Base-by-base conservation (phyloP, 2,329 filamentous ascomycete genomes). In the Alternaria panax region DNA sequence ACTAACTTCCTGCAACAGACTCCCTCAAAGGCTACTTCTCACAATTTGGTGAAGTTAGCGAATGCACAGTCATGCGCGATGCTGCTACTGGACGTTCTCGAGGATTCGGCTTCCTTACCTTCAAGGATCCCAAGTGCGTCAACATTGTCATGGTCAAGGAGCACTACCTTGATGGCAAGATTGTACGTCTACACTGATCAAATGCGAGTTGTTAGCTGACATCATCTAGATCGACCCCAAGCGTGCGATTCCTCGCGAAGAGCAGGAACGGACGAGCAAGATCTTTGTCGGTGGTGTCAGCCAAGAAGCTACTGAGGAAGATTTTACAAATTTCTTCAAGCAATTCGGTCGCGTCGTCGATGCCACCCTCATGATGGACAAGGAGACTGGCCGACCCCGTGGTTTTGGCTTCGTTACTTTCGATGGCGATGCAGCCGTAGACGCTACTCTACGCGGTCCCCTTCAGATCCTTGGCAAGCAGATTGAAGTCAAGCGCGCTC, bases 141-240 rank as follows among this genome's bases (percentile, higher is more conserved):
- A 99, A 99, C 77, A 96, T 93, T 68, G 95, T 99, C 65, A 99
- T 99, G 95, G 95, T 99, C 64, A 99, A 99, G 81, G 95, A 99
- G 78, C 95, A 99, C 79, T 96, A 94, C 71, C 86, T 99, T 22
- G 95, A 99, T 76, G 95, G 95, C 63, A 99, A 99, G 80, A 97
- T 99, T 79, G 95, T 98, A 86, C 83, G 92, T 68, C 82, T 25
- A 3, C 7, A 24, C 2, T 12, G 36, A 38, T 58, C 53, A 11
- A 56, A 59, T 7, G 59, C 67, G 51, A 57, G 67, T 24, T 54
- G 62, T 38, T 30, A 45, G 24, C 70, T 70, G 51, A 73, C n/a
- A 34, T 51, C 20, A 32, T 43, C 63, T 59, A 97, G 95, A 99
- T 99, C 75, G 95, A 99, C 72, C 95, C 95, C 2, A 99, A 99